Evolutionary conservation across 495 filamentous ascomycete species (phyloP), one percentile per base, ranked within the genome.

Genomic region (Annulohypoxylon nitens): DNA sequence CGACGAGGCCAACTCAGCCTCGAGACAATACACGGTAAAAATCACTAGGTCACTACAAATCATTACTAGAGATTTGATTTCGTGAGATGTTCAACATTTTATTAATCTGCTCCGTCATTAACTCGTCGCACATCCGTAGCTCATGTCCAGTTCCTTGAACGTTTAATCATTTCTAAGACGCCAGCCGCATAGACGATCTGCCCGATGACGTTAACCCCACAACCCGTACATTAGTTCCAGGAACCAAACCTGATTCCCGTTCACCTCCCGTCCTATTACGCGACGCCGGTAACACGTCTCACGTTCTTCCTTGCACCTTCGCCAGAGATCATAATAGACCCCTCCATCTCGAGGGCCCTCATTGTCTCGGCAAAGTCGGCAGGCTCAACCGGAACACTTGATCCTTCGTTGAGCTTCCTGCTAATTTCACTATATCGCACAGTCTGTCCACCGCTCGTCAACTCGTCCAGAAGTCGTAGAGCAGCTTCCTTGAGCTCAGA

Each of bases 401-500:
- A 91, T 74, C 89, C 87, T 77, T 99, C 96, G 61, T 86, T 87
- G 65, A 98, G 74, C 70, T 86, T 87, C 74, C 88, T 88, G 71
- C 88, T 89, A 10, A 97, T 87, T 45, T 98, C 97, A 10, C 83
- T 83, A 81, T 91, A 94, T 76, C 92, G 88, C n/a, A 92, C 93
- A 0, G 85, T 84, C 73, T 86, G 84, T n/a, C 90, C 90, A 16
- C 87, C 86, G 11, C 86, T 84, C 7, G 87, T 88, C 82, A 97
- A 85, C 77, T 97, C 94, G 77, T 98, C 95, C 30, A 99, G 74
- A 51, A 94, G 78, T 16, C 80, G 81, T 7, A 95, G 78, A 2
- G 97, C 84, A 1, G 91, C 94, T 59, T 87, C 88, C 88, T 97
- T 98, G 74, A 99, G 79, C 76, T 97, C 94, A 33, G 91, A 87